Conservation (phyloP, 306 rosid genomes). For the Fragaria ananassa region DNA sequence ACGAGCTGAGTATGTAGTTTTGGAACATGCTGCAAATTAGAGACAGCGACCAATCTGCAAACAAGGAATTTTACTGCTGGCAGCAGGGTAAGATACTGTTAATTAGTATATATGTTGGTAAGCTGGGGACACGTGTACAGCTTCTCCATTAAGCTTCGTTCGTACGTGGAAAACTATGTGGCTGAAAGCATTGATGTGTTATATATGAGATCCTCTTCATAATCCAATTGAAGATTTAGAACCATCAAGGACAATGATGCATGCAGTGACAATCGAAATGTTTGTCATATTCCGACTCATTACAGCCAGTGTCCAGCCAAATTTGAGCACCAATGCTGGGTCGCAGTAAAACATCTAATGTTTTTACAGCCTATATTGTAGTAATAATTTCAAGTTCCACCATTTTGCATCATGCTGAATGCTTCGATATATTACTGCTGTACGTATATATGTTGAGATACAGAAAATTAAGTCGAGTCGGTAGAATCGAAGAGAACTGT, state of each 20-base stretch:
- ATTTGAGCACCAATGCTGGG: slow-evolving; percentile 4
- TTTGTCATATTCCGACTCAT: background rate
- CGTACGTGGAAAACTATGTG: background rate
- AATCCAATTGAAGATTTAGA: background rate
- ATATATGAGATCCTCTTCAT: background rate
- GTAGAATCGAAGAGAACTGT: slow-evolving; percentile 9
- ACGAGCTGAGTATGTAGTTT: background rate
- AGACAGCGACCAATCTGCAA: background rate
- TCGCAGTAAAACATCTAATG: background rate
- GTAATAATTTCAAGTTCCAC: background rate
- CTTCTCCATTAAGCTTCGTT: slow-evolving; percentile 8
- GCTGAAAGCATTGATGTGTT: background rate
- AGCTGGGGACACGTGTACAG: background rate
- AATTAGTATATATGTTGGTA: background rate
- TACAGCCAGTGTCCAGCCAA: slow-evolving; percentile 14
- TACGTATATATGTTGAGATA: background rate
- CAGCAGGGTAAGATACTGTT: background rate
- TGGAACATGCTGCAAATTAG: background rate
- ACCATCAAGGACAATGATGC: background rate
- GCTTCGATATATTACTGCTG: too few relatives aligned
- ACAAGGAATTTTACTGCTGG: background rate
- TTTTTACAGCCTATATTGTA: background rate
- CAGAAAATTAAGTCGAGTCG: background rate
- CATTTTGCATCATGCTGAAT: too few relatives aligned
- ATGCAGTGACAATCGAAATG: background rate